These are phyloP conservation scores for Aspergillus homomorphus DNA, from an alignment of 495 filamentous ascomycete species.

Conservation along the genomic window DNA sequence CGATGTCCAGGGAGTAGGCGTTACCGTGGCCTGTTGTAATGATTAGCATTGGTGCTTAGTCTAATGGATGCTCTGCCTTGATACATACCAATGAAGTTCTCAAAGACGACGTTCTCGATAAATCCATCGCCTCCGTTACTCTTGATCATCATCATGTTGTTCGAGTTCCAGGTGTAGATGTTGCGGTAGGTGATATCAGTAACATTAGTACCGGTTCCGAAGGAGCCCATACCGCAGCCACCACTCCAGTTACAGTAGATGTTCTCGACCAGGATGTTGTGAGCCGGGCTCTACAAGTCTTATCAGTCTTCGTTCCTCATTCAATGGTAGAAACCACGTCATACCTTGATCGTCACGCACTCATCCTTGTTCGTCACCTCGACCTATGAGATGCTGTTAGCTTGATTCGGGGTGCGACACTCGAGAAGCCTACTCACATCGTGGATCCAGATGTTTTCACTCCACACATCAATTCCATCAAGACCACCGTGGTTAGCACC, in stretches of 20 bases:
- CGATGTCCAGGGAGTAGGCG: constrained; percentile 52
- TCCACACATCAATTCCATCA: constrained; percentile 52
- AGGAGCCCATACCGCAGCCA: constrained; percentile 53
- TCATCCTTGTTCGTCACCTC: constrained; percentile 56
- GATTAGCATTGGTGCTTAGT: not conserved
- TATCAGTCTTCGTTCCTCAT: constrained; percentile 11
- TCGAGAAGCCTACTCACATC: constrained; percentile 32
- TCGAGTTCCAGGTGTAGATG: constrained; percentile 52
- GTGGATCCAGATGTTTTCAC: constrained; percentile 51
- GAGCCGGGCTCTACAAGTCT: constrained; percentile 30
- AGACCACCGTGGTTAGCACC: constrained; percentile 47
- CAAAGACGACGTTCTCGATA: constrained; percentile 39
- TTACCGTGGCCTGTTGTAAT: constrained; percentile 43
- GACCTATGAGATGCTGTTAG: constrained; percentile 33
- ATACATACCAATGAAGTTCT: constrained; percentile 54
- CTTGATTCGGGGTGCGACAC: not conserved
- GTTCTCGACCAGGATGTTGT: constrained; percentile 53
- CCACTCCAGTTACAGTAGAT: constrained; percentile 59
- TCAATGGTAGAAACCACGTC: not conserved
- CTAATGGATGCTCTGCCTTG: not conserved
- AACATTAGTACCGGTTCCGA: constrained; percentile 38
- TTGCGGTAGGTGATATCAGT: constrained; percentile 48
- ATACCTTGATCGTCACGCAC: constrained; percentile 51
- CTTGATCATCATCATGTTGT: constrained; percentile 65
- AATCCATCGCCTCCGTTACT: constrained; percentile 54